A percentile compares a stretch with the other conserved stretches of the same genome.
phyloP scores from a whole-genome alignment of 768 basidiomycete species.

The Cubamyces lactineus region DNA sequence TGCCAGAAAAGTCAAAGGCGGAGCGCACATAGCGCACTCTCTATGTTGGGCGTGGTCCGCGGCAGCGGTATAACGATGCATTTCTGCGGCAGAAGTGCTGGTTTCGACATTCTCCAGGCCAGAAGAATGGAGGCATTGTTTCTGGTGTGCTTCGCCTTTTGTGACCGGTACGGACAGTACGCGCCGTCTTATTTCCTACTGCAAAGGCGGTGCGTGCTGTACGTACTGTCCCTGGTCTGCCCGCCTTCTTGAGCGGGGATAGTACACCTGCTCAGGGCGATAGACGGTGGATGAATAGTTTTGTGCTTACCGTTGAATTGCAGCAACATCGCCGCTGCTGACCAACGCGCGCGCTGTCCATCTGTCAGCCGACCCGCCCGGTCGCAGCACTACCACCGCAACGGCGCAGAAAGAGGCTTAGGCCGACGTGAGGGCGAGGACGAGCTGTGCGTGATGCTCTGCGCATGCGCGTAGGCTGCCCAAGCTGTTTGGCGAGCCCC shows the following conservation, averaged over 20 bases:
- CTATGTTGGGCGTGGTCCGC: not conserved
- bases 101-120: too few relatives aligned
- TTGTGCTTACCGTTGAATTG: too few relatives aligned
- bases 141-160: too few relatives aligned
- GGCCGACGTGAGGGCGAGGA: not conserved
- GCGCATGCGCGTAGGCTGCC: not conserved
- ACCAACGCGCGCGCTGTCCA: not conserved
- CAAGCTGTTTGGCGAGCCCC: conserved; percentile 4
- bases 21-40: not conserved
- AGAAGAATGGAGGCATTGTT: too few relatives aligned
- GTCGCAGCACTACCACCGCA: not conserved
- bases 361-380: not conserved
- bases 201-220: too few relatives aligned
- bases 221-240: too few relatives aligned
- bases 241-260: too few relatives aligned
- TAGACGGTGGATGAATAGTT: too few relatives aligned
- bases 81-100: not conserved
- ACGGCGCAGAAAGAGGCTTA: conserved; percentile 9
- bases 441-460: conserved; percentile 3
- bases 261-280: too few relatives aligned
- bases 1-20: conserved; percentile 2
- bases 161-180: too few relatives aligned
- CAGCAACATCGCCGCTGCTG: not conserved
- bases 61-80: not conserved
- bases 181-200: too few relatives aligned